Conservation (phyloP, 1,284 basidiomycete species). For the Ceratobasidium sp. region DNA sequence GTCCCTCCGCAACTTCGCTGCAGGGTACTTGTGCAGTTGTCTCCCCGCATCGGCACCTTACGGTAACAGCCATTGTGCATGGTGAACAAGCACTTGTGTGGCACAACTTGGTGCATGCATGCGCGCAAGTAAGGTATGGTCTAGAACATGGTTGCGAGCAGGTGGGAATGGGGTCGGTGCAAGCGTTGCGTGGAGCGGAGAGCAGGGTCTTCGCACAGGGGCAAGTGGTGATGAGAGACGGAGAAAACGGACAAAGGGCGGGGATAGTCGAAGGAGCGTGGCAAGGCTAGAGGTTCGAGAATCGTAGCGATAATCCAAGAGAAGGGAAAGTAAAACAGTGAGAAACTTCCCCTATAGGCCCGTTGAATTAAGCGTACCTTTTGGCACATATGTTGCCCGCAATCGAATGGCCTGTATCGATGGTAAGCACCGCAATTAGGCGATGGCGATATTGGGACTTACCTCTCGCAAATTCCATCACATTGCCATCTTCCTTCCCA, state of each 20-base stretch:
- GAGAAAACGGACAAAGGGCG: slow-evolving; percentile 80
- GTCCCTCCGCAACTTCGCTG: slow-evolving; percentile 34
- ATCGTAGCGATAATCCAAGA: slow-evolving; percentile 34
- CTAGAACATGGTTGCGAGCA: slow-evolving; percentile 80
- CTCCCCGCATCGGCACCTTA: slow-evolving; percentile 85
- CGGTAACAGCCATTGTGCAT: slow-evolving; percentile 74
- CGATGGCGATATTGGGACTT: slow-evolving; percentile 48
- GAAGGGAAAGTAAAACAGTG: not conserved
- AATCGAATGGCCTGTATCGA: slow-evolving; percentile 75
- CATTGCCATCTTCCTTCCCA: slow-evolving; percentile 85
- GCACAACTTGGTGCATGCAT: slow-evolving; percentile 68
- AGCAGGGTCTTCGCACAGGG: slow-evolving; percentile 83
- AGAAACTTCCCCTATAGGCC: not conserved
- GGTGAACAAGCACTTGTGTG: slow-evolving; percentile 81
- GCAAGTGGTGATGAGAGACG: slow-evolving; percentile 76
- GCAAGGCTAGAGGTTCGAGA: slow-evolving; percentile 63
- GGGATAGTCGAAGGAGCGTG: slow-evolving; percentile 78
- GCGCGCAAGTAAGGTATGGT: slow-evolving; percentile 72
- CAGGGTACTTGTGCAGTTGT: slow-evolving; percentile 60
- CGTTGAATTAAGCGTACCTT: slow-evolving; percentile 58
- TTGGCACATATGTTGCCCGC: slow-evolving; percentile 79
- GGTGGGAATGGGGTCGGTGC: slow-evolving; percentile 83
- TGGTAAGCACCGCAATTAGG: slow-evolving; percentile 14
- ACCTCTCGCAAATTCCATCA: slow-evolving; percentile 73
- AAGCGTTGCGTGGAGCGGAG: slow-evolving; percentile 66